Evolutionary conservation across 202 grass and related monocot species (phyloP).

Genomic region (Zizania palustris): DNA sequence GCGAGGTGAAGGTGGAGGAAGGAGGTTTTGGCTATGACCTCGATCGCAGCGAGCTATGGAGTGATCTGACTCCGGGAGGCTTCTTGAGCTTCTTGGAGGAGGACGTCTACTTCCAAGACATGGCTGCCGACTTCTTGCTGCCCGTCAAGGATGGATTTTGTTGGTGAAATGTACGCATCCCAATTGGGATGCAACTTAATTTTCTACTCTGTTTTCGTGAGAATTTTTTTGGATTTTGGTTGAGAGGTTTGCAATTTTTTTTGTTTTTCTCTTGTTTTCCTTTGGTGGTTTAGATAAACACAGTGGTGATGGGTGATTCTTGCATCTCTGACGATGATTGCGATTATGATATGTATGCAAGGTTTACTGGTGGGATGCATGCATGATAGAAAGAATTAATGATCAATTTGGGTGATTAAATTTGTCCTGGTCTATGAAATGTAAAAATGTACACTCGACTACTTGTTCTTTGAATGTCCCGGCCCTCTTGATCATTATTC

Average conservation of each 20-base stretch:
- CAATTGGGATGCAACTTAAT: background rate
- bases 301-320: background rate
- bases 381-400: constrained; percentile 20
- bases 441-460: constrained; percentile 9
- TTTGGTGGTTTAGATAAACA: constrained; percentile 37
- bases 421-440: constrained; percentile 21
- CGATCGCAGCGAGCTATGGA: constrained; percentile 41
- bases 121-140: constrained; percentile 30
- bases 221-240: constrained; percentile 37
- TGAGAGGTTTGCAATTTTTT: constrained; percentile 16
- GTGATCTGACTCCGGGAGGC: constrained; percentile 54
- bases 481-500: background rate
- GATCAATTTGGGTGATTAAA: constrained; percentile 16
- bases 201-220: constrained; percentile 6
- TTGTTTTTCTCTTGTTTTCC: background rate
- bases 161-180: constrained; percentile 58
- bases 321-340: constrained; percentile 3
- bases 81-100: constrained; percentile 78
- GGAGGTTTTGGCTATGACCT: constrained; percentile 27
- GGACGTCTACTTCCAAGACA: constrained; percentile 51
- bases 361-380: constrained; percentile 11
- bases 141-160: constrained; percentile 42
- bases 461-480: background rate
- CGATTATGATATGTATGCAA: constrained; percentile 26
- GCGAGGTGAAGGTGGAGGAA: constrained; percentile 64